Evolutionary conservation across 345 rosid species (phyloP), one percentile per base, ranked within the genome.

Genomic region (Acer saccharum): DNA sequence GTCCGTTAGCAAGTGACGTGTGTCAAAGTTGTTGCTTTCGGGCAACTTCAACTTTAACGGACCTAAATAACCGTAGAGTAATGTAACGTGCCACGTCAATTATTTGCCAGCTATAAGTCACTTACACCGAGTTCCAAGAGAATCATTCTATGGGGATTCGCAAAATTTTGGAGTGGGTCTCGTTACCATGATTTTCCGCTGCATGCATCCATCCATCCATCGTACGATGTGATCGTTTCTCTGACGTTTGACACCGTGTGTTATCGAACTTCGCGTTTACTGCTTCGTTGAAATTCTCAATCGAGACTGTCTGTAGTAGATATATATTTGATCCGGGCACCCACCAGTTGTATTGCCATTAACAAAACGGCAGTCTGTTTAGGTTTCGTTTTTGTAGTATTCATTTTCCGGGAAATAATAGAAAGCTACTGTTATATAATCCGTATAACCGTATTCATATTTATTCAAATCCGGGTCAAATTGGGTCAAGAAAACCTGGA

Each of bases 41-140:
- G n/a, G 18, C 25, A 73, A 32, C 54, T 54, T 79, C 63, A 81
- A 32, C 54, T 54, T 79, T 64, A 81, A 84, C 82, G 74, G 84
- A 74, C 85, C 80, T 77, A 79, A 35, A 35, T 4, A 35, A 82
- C 86, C 64, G 82, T 67, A 74, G 75, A 32, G 13, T n/a, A 81
- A 70, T 67, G 46, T 17, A 65, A 43, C 10, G 3, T 69, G 79
- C 66, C 79, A 82, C 75, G 82, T 82, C 78, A 76, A 73, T 25
- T 10, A 66, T 74, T 43, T 41, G 89, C 89, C 92, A 89, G 90
- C 92, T 87, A 84, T 35, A 80, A 72, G 72, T 79, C 89, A 89
- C 88, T 77, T 2, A 4, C 61, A 55, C n/a, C 86, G 83, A 84
- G 89, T 78, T 74, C 84, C 83, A 66, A 64, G 87, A 74, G 83